Conservation (phyloP, 805 yeast species). For the Wickerhamiella vanderwaltii region DNA sequence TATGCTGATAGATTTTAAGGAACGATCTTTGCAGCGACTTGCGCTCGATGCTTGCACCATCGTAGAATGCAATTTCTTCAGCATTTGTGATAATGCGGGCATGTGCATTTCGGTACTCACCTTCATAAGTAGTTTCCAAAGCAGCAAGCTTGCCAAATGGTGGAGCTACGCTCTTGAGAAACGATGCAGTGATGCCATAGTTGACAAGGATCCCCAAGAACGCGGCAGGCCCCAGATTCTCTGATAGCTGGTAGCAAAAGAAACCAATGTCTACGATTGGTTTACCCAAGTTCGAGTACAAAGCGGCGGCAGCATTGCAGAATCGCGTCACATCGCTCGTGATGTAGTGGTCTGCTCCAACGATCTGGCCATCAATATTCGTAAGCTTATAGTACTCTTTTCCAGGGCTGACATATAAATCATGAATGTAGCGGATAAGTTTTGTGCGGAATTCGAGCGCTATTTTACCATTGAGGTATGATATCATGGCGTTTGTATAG, state of each 20-base stretch:
- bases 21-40: slow-evolving; percentile 50
- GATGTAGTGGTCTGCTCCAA: slow-evolving; percentile 75
- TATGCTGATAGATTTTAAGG: slow-evolving; percentile 42
- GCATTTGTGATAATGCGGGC: slow-evolving; percentile 74
- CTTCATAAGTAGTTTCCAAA: slow-evolving; percentile 65
- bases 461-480: slow-evolving; percentile 60
- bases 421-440: slow-evolving; percentile 76
- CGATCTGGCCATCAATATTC: slow-evolving; percentile 39
- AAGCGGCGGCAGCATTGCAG: slow-evolving; percentile 65
- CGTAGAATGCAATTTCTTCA: slow-evolving; percentile 89
- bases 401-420: slow-evolving; percentile 67
- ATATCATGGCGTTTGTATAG: slow-evolving; percentile 82
- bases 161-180: slow-evolving; percentile 66
- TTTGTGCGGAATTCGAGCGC: slow-evolving; percentile 77
- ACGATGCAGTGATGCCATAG: slow-evolving; percentile 65
- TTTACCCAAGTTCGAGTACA: slow-evolving; percentile 82
- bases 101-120: slow-evolving; percentile 78
- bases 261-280: slow-evolving; percentile 79
- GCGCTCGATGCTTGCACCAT: slow-evolving; percentile 74
- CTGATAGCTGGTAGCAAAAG: slow-evolving; percentile 72
- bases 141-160: slow-evolving; percentile 71
- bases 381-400: slow-evolving; percentile 74
- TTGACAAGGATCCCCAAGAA: slow-evolving; percentile 69
- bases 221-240: slow-evolving; percentile 79
- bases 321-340: slow-evolving; percentile 76